Evolutionary conservation across 768 basidiomycete species (phyloP), one percentile per base, ranked within the genome.

Genomic region (Mycena crocata): DNA sequence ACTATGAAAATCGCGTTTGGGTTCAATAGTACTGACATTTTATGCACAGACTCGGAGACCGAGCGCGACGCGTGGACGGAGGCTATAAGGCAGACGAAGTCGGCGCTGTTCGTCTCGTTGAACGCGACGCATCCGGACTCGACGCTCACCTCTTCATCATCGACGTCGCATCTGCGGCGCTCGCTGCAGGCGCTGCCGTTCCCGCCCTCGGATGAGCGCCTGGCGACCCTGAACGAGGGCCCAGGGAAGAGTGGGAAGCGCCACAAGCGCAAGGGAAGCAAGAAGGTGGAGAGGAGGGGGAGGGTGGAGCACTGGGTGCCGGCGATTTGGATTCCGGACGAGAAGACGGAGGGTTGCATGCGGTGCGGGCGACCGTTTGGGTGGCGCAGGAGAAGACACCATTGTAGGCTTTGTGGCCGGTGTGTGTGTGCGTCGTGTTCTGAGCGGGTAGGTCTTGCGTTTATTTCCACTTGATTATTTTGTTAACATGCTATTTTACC

Each of bases 241-340:
- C n/a, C n/a, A n/a, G n/a, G n/a, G n/a, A n/a, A n/a, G n/a, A n/a
- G n/a, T n/a, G n/a, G n/a, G n/a, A n/a, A n/a, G n/a, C n/a, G n/a
- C n/a, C n/a, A n/a, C 30, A 67, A 62, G 71, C 54, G 57, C 56
- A 56, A 57, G 81, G 64, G 68, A n/a, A n/a, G n/a, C 57, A 51
- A 74, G 72, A 49, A 62, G 71, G 45, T 31, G 55, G 66, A 84
- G 69, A 79, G 83, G 70, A 75, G 88, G 44, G 82, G 83, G 13
- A 85, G 81, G 73, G 90, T 92, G 58, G 92, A 93, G 48, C 89
- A 93, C 76, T 97, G 95, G 82, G 88, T 95, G 1, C 95, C 96
- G 6, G 92, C 96, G 0, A 87, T 97, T 28, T 98, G 96, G 96
- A 90, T 96, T 32, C 94, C 96, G 0, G 94, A 98, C 73, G 86